Evolutionary conservation across 306 rosid genomes (phyloP), one percentile per base, ranked within the genome.

Genomic region (Senna tora): DNA sequence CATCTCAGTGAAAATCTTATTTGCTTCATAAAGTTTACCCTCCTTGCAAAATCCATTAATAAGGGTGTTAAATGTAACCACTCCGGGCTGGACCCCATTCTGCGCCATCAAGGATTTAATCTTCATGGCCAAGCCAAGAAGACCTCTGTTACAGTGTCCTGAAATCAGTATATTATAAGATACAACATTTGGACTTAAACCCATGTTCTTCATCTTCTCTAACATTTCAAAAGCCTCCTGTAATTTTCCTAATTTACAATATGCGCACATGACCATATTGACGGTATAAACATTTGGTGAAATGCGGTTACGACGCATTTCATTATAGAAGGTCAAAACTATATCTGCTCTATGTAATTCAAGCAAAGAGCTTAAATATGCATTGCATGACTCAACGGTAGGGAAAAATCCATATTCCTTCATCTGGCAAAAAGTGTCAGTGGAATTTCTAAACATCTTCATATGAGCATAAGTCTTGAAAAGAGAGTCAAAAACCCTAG

Each of bases 381-480:
- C 94, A 69, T 87, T 93, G 75, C 96, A 93, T 9, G 92, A 93
- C 56, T 83, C 90, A 9, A 91, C 77, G 20, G 86, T 77, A 0
- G 94, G 98, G 46, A 77, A 84, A 67, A 89, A 86, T 2, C 96
- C 98, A 52, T 89, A 80, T 17, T 84, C 89, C 78, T 89, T 91
- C 96, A 93, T 93, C 42, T 38, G 73, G 45, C 73, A 30, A 25
- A 89, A 93, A 2, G 76, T 84, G 39, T 87, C 79, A 12, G 91
- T 84, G 45, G 92, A 92, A 42, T 68, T 46, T 65, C 96, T 81
- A 12, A 85, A 77, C 70, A 85, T 92, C 69, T 79, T 85, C 88
- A 84, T 30, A 41, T 85, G 93, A 0, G 96, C 96, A 56, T 74
- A 80, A n/a, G 94, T 86, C 79, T 86, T 91, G 90, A 91, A 93